A percentile compares a stretch with the other conserved stretches of the same genome.
Evolutionary conservation across 2,329 filamentous ascomycete genomes (phyloP).

Genomic region (Calonectria naviculata): DNA sequence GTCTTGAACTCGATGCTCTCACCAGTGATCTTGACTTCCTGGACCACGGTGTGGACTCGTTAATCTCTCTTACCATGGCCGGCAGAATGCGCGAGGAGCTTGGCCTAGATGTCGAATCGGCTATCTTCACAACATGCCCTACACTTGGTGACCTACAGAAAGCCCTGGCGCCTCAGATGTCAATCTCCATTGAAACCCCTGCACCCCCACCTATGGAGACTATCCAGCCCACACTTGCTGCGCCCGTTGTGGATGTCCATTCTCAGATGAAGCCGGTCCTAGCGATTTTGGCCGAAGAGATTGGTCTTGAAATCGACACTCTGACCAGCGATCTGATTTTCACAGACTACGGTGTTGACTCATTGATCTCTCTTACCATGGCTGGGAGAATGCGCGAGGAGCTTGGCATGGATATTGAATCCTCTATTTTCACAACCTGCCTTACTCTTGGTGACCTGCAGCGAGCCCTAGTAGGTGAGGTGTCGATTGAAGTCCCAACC

Average conservation of each 20-base stretch:
- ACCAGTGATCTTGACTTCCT: background rate
- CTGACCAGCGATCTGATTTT: background rate
- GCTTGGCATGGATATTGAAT: background rate
- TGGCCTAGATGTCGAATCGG: background rate
- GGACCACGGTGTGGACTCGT: slow-evolving; percentile 7
- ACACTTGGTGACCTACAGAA: background rate
- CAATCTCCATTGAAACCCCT: background rate
- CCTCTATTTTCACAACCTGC: slow-evolving; percentile 58
- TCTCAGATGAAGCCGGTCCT: slow-evolving; percentile 2
- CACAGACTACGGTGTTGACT: slow-evolving; percentile 7
- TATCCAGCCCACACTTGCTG: background rate
- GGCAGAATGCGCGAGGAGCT: background rate
- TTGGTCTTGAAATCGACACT: background rate
- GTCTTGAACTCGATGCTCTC: background rate
- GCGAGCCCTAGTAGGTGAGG: slow-evolving; percentile 15
- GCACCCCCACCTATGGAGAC: background rate
- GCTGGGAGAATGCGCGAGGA: background rate
- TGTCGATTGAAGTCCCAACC: background rate
- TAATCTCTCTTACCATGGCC: slow-evolving; percentile 9
- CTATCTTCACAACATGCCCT: background rate
- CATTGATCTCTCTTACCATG: slow-evolving; percentile 6
- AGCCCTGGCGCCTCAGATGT: slow-evolving; percentile 1
- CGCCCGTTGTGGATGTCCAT: background rate
- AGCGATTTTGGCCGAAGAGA: slow-evolving; percentile 5
- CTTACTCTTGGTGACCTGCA: slow-evolving; percentile 66